Base-by-base conservation (phyloP, 2,329 filamentous ascomycete genomes). In the Xylaria hypoxylon region DNA sequence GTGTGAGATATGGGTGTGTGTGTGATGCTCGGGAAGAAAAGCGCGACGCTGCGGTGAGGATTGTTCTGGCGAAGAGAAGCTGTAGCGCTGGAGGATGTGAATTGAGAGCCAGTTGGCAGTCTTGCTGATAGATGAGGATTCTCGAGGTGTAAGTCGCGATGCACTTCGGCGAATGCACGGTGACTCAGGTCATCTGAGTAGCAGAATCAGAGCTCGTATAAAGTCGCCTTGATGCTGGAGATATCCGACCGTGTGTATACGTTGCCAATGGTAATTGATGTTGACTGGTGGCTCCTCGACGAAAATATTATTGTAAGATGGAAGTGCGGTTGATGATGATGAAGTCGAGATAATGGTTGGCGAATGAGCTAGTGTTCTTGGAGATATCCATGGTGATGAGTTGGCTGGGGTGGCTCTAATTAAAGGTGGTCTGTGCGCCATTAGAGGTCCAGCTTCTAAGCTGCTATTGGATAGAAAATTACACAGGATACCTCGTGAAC, bases 361-460 rank as follows among this genome's bases (percentile, higher is more conserved):
- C 28, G 50, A 56, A 67, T 67, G 60, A 67, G 64, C 61, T 62
- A 67, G 60, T 57, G 10, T 31, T 11, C 28, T 50, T 33, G 31
- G 59, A n/a, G 47, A 13, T 33, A 5, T 10, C 35, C 10, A 35
- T 51, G 59, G 59, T 44, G 59, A 31, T 38, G 22, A 44, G 26
- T 44, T 56, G 55, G 42, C 50, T 40, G 33, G 47, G 51, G 55
- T 58, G 62, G 59, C 31, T 53, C 28, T 11, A 53, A 31, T 48
- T 57, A 66, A 63, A 44, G 45, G 33, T 67, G 64, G 64, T 57
- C 56, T 47, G 64, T 67, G 64, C 64, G 17, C 13, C 13, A 35
- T 22, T 19, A 26, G 3, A 47, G 38, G 11, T 44, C n/a, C 24
- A 28, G 53, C 17, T 42, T 7, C 53, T 40, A 15, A 24, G 26